These are phyloP conservation scores for Phaeotremella fagi DNA, from an alignment of 768 basidiomycete species.

Conservation along the genomic window DNA sequence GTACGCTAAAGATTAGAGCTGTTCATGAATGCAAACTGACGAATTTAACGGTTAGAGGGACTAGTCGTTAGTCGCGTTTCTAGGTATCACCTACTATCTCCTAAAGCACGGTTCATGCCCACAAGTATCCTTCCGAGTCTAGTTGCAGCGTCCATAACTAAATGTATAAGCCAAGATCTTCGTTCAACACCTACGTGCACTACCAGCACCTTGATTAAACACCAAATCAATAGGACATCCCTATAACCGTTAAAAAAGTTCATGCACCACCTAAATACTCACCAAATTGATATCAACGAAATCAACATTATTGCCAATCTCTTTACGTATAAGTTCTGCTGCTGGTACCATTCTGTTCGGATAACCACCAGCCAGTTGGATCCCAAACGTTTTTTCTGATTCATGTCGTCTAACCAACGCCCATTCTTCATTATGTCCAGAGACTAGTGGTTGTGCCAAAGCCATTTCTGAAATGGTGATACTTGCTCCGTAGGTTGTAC, in stretches of 20 bases:
- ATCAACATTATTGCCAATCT: constrained; percentile 65
- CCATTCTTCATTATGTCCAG: constrained; percentile 91
- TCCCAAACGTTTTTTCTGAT: constrained; percentile 77
- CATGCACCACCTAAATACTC: too few species aligned
- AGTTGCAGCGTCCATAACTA: constrained; percentile 76
- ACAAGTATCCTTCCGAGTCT: constrained; percentile 79
- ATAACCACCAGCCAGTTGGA: constrained; percentile 88
- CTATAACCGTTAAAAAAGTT: too few species aligned
- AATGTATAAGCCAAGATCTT: neutral
- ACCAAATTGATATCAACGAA: constrained; percentile 81
- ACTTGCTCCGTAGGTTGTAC: constrained; percentile 78
- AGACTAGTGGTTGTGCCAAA: constrained; percentile 80
- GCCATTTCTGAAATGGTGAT: constrained; percentile 98
- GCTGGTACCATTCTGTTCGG: constrained; percentile 67
- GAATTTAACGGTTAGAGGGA: constrained; percentile 61
- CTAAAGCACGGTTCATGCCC: constrained; percentile 87
- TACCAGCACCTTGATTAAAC: constrained; percentile 83
- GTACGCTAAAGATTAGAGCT: constrained; percentile 54
- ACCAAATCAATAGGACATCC: constrained; percentile 97
- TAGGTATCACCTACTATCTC: constrained; percentile 55
- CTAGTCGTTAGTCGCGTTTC: constrained; percentile 7
- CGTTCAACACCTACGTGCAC: constrained; percentile 62
- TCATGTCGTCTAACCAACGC: constrained; percentile 84
- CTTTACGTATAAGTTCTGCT: constrained; percentile 72
- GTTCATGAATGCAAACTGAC: constrained; percentile 11